A percentile compares a stretch with the other conserved stretches of the same genome.
Evolutionary conservation across 176 grass and related monocot genomes (phyloP).

Genomic region (Aechmea fasciata): DNA sequence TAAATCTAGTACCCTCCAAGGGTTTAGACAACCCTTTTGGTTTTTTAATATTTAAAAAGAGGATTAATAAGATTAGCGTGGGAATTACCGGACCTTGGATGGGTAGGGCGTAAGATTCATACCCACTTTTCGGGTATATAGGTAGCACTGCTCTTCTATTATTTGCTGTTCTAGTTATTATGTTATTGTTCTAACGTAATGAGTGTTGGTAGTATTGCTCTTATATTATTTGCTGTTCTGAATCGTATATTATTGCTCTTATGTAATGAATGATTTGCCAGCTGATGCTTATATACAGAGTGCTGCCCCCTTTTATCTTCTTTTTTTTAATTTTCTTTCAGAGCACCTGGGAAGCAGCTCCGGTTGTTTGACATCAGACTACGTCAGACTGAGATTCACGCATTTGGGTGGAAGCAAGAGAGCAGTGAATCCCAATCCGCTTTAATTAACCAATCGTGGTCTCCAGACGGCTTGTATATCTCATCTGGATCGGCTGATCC

Average conservation of each 20-base stretch:
- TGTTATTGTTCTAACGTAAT: too few species aligned
- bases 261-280: conserved; percentile 1
- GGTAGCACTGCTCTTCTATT: too few species aligned
- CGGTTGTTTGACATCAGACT: conserved; percentile 75
- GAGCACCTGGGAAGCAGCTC: conserved; percentile 61
- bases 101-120: too few species aligned
- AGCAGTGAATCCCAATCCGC: conserved; percentile 90
- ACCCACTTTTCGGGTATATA: too few species aligned
- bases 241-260: background rate
- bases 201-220: too few species aligned
- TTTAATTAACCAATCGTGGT: conserved; percentile 95
- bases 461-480: conserved; percentile 65
- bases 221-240: too few species aligned
- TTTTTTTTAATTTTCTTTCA: conserved; percentile 26
- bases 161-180: too few species aligned
- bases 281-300: conserved; percentile 3
- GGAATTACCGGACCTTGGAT: too few species aligned
- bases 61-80: too few species aligned
- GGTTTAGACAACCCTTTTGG: too few species aligned
- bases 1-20: too few species aligned
- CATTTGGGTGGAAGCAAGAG: conserved; percentile 87
- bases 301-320: conserved; percentile 1
- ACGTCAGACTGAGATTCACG: conserved; percentile 69
- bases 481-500: conserved; percentile 87
- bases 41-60: too few species aligned